Base-by-base conservation (phyloP, 257 asterid species). In the Lithospermum erythrorhizon region DNA sequence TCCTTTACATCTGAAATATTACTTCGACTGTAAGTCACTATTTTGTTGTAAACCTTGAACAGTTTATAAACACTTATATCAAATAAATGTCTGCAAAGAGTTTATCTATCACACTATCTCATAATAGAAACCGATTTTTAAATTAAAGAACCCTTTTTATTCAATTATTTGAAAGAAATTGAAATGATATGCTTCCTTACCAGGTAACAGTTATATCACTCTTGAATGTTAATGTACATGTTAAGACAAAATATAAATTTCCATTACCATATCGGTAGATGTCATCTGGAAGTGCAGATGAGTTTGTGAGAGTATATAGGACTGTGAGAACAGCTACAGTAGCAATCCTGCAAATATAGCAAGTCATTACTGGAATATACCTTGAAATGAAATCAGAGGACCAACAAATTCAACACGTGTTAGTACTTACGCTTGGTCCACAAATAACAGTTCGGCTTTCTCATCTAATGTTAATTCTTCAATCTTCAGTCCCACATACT, bases 271-370 rank as follows among this genome's bases (percentile, higher is more conserved):
- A 86, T 51, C 90, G 86, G 75, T 81, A 93, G 59, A 89, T 83
- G 74, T 86, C 97, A 69, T 86, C 84, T 53, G 96, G 95, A 58
- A 93, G 95, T 10, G 95, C 80, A 71, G 82, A 83, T 58, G 97
- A 93, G 69, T 83, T 89, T 59, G 98, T 84, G 63, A 93, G 84
- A 68, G 94, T 85, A 66, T 71, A 84, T 53, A 93, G 83, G 58
- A 88, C 97, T 25, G 83, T 84, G 64, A 93, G 94, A 59, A 93
- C 89, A 73, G 82, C 96, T 5, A 75, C 68, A 61, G 97, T 93
- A 41, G 95, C 81, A 69, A 89, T 83, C 69, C 98, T 89, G 75
- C 75, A 72, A 64, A 21, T 16, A 21, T 15, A 63, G 32, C 57
- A 57, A 75, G 62, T 23, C 58, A 60, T 67, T 70, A 55, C 49